Base-by-base conservation (phyloP, 2,329 filamentous ascomycete species). In the Harringtonia aguacate region DNA sequence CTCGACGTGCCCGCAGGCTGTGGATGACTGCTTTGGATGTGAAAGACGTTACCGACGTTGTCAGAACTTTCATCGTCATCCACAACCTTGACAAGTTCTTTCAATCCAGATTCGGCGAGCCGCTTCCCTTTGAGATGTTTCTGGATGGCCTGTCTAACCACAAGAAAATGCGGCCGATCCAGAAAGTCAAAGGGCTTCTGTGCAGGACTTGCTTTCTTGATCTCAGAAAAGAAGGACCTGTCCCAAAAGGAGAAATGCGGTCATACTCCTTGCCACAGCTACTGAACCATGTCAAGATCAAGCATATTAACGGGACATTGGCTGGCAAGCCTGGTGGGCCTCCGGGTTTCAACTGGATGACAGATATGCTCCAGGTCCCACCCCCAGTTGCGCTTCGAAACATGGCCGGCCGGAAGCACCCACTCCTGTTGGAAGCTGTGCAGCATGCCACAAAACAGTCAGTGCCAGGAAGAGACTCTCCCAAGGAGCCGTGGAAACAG, bases 1-100 rank as follows among this genome's bases (percentile, higher is more conserved):
- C 71, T 10, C 65, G 61, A 35, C 69, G 72, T 54, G 73, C 77
- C 5, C 70, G 74, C 46, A 73, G 77, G 21, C 60, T 82, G 30
- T 89, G 83, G 81, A 72, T 73, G 48, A 62, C 66, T 20, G 72
- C 80, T 3, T 70, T 69, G 8, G 68, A 69, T 4, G 65, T 86
- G 49, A 75, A 75, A 51, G 72, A 79, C 41, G 61, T 86, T 15
- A 72, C 79, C 14, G 72, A 73, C 33, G 73, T 72, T 47, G 68
- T 85, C 38, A 77, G 78, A 50, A 68, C 84, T 15, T 74, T 75
- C 47, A 70, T 78, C 38, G 66, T 84, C 10, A 69, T 89, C 35
- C 69, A 82, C 55, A 77, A 84, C 56, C 62, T 79, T 41, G 67
- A 73, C 45, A 69, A 70, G 44, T 68, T 67, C 30, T 86, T 81